Conservation (phyloP, 2,329 filamentous ascomycete genomes). For the Ophiostoma quercus region DNA sequence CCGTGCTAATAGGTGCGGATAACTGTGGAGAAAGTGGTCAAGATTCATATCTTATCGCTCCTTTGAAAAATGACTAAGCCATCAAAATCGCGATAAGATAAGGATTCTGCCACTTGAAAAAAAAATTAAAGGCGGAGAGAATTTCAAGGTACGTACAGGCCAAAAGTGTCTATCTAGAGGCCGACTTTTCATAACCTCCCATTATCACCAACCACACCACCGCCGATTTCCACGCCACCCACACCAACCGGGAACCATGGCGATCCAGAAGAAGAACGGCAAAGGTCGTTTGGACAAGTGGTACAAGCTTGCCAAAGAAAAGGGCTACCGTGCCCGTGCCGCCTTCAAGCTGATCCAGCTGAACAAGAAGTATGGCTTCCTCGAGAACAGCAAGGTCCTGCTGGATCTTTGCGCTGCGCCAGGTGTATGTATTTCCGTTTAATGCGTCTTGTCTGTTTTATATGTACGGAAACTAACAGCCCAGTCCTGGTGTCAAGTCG, state of each 20-base stretch:
- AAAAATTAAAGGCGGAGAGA: slow-evolving; percentile 16
- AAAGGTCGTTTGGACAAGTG: slow-evolving; percentile 98
- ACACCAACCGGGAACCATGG: slow-evolving; percentile 12
- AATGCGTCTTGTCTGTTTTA: too few species aligned
- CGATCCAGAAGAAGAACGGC: slow-evolving; percentile 91
- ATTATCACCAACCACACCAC: slow-evolving; percentile 3
- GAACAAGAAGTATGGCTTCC: slow-evolving; percentile 98
- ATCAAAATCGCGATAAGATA: not conserved
- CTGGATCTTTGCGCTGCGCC: slow-evolving; percentile 97
- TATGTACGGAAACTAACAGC: not conserved
- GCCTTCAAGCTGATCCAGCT: slow-evolving; percentile 97
- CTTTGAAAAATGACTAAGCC: not conserved
- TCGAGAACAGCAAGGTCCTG: slow-evolving; percentile 93
- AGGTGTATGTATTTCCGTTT: slow-evolving; percentile 55
- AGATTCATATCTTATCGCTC: not conserved
- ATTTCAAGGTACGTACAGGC: slow-evolving; percentile 5
- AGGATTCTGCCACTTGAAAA: slow-evolving; percentile 15
- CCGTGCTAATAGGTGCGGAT: not conserved
- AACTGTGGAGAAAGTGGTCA: not conserved
- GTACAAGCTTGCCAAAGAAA: slow-evolving; percentile 98
- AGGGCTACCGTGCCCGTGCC: slow-evolving; percentile 90
- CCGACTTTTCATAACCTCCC: slow-evolving; percentile 9
- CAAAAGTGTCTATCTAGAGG: not conserved
- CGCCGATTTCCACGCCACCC: not conserved
- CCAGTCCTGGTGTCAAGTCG: slow-evolving; percentile 92